Conservation (phyloP, 1,139 yeast species). For the Suhomyces terraborum region DNA sequence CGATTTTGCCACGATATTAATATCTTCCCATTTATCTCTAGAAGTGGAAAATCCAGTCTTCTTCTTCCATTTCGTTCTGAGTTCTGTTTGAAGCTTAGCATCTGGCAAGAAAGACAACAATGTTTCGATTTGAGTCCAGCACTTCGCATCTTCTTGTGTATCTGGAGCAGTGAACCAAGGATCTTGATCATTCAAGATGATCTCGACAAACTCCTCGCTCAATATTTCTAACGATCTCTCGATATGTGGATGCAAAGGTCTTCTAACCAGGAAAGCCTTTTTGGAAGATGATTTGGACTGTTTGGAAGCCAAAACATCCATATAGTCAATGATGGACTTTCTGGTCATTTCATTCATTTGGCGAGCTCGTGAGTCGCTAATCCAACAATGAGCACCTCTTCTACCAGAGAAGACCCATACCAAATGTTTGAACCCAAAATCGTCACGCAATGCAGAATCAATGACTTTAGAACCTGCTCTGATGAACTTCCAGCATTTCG, state of each 20-base stretch:
- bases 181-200: constrained; percentile 79
- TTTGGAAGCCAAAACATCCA: constrained; percentile 70
- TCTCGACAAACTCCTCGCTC: constrained; percentile 60
- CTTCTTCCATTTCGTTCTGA: constrained; percentile 50
- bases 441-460: constrained; percentile 72
- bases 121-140: constrained; percentile 50
- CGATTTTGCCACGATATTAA: constrained; percentile 58
- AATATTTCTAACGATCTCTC: constrained; percentile 72
- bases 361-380: constrained; percentile 84
- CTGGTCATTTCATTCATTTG: constrained; percentile 70
- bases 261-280: constrained; percentile 55
- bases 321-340: constrained; percentile 76
- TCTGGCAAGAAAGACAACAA: constrained; percentile 68
- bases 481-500: constrained; percentile 91
- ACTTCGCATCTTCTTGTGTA: constrained; percentile 39
- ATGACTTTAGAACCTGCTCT: constrained; percentile 82
- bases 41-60: constrained; percentile 32
- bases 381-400: constrained; percentile 99
- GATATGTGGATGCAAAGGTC: constrained; percentile 90
- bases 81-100: constrained; percentile 51
- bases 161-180: constrained; percentile 57
- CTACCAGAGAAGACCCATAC: constrained; percentile 98
- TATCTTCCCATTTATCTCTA: constrained; percentile 77
- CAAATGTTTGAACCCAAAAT: constrained; percentile 84
- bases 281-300: constrained; percentile 35